A percentile compares a stretch with the other conserved stretches of the same genome.
These are phyloP conservation scores for Pseudodiploospora longispora DNA, from an alignment of 2,329 filamentous ascomycete genomes.

Conservation along the genomic window DNA sequence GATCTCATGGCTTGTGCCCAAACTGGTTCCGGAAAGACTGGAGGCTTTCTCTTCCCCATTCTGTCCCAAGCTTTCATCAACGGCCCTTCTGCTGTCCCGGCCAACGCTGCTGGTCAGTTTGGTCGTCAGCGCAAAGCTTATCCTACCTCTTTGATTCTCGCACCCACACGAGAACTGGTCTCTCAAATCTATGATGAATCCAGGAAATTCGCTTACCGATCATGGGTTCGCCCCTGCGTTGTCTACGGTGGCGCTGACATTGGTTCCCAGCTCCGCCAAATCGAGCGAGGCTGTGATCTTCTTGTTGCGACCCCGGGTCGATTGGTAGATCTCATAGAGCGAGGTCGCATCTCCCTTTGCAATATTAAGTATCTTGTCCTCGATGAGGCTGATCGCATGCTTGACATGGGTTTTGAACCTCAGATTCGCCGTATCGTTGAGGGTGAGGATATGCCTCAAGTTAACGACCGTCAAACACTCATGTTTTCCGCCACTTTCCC, in stretches of 20 bases:
- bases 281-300: slow-evolving; percentile 93
- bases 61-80: slow-evolving; percentile 93
- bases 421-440: slow-evolving; percentile 98
- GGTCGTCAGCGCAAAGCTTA: slow-evolving; percentile 96
- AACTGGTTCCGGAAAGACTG: slow-evolving; percentile 99
- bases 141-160: slow-evolving; percentile 90
- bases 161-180: slow-evolving; percentile 94
- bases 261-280: slow-evolving; percentile 93
- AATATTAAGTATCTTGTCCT: slow-evolving; percentile 99
- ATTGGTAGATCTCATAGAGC: slow-evolving; percentile 96
- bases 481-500: slow-evolving; percentile 99
- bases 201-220: slow-evolving; percentile 97
- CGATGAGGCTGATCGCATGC: slow-evolving; percentile 98
- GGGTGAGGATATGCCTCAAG: slow-evolving; percentile 91
- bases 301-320: slow-evolving; percentile 95
- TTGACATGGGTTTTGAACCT: slow-evolving; percentile 99
- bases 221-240: slow-evolving; percentile 96
- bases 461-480: slow-evolving; percentile 84
- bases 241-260: slow-evolving; percentile 99
- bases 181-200: slow-evolving; percentile 98
- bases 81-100: slow-evolving; percentile 66
- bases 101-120: slow-evolving; percentile 60
- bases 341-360: slow-evolving; percentile 91
- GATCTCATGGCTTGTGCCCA: slow-evolving; percentile 99
- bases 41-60: slow-evolving; percentile 98